phyloP scores from a whole-genome alignment of 805 yeast genomes.

The Metschnikowia koreensis region DNA sequence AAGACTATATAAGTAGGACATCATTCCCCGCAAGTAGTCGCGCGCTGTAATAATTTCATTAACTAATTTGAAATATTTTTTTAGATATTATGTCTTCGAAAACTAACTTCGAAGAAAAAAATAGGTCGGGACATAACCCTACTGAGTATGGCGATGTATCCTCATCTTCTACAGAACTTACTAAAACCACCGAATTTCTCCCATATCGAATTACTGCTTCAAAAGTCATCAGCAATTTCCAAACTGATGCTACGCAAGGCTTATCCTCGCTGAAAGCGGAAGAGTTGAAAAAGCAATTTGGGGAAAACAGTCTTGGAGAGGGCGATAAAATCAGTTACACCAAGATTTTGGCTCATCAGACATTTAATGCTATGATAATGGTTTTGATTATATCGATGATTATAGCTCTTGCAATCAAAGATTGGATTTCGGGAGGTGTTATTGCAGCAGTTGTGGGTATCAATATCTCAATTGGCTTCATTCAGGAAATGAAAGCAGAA shows the following conservation, averaged over 20 bases:
- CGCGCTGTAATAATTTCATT: neutral
- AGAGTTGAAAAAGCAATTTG: constrained; percentile 34
- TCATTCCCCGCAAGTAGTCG: neutral
- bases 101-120: neutral
- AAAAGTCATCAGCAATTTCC: constrained; percentile 36
- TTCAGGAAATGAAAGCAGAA: constrained; percentile 73
- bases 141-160: constrained; percentile 10
- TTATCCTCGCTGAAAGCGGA: constrained; percentile 29
- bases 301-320: constrained; percentile 62
- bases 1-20: constrained; percentile 4
- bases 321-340: constrained; percentile 53
- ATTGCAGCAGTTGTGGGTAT: constrained; percentile 64
- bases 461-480: constrained; percentile 64
- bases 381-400: constrained; percentile 68
- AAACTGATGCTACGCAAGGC: constrained; percentile 50
- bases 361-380: constrained; percentile 75
- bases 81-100: constrained; percentile 1
- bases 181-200: constrained; percentile 10
- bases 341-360: constrained; percentile 60
- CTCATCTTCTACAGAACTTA: constrained; percentile 11
- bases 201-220: constrained; percentile 35
- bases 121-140: constrained; percentile 1
- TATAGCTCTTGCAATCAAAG: constrained; percentile 68
- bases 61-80: neutral
- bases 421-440: constrained; percentile 83